phyloP scores from a whole-genome alignment of 2,329 filamentous ascomycete species.

The Rutstroemia sp. region DNA sequence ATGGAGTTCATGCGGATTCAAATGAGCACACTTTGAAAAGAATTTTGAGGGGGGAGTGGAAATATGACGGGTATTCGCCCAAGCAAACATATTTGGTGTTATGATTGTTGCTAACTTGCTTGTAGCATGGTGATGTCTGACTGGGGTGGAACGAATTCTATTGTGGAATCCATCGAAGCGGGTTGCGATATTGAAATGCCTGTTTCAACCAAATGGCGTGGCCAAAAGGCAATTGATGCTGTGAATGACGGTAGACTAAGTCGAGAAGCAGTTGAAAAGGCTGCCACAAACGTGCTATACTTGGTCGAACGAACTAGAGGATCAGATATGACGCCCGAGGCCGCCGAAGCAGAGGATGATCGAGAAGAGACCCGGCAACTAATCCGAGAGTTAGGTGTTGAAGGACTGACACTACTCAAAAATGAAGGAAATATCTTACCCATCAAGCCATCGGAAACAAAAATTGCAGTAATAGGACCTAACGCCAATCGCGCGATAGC shows the following conservation, averaged over 20 bases:
- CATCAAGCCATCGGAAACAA: slow-evolving; percentile 45
- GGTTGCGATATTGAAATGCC: slow-evolving; percentile 54
- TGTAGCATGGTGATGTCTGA: slow-evolving; percentile 48
- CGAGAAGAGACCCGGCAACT: slow-evolving; percentile 49
- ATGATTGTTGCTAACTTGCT: not conserved
- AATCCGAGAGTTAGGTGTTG: slow-evolving; percentile 53
- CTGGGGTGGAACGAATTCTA: slow-evolving; percentile 52
- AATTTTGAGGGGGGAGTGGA: slow-evolving; percentile 54
- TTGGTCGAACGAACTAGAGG: slow-evolving; percentile 55
- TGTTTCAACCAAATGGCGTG: slow-evolving; percentile 46
- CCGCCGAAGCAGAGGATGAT: slow-evolving; percentile 50
- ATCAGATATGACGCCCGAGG: slow-evolving; percentile 48
- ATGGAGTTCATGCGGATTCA: slow-evolving; percentile 54
- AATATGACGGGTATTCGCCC: slow-evolving; percentile 45
- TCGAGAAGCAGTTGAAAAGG: slow-evolving; percentile 44
- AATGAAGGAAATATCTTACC: slow-evolving; percentile 54
- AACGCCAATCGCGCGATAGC: slow-evolving; percentile 61
- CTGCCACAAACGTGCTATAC: slow-evolving; percentile 53
- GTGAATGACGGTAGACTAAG: slow-evolving; percentile 41
- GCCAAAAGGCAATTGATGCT: slow-evolving; percentile 49
- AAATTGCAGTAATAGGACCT: slow-evolving; percentile 58
- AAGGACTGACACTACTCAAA: slow-evolving; percentile 58
- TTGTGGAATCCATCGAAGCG: slow-evolving; percentile 45
- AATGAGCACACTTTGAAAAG: slow-evolving; percentile 47
- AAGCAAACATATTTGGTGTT: too few species aligned